Conservation (phyloP, 306 rosid genomes). For the Cajanus cajan region DNA sequence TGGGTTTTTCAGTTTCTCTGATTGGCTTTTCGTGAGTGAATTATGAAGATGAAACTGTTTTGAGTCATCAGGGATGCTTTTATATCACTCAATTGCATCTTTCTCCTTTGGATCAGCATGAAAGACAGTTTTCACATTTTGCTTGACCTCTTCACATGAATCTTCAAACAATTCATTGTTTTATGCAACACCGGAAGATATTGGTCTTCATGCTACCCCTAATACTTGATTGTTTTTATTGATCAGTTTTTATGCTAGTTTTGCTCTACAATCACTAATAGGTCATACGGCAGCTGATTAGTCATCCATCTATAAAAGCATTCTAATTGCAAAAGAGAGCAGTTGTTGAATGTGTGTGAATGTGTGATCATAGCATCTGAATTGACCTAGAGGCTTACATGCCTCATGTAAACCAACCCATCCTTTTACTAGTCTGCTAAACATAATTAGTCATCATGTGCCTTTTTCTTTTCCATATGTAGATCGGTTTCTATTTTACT, state of each 20-base stretch:
- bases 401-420: background rate
- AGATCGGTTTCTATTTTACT: background rate
- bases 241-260: slow-evolving; percentile 24
- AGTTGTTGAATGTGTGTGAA: slow-evolving; percentile 6
- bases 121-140: slow-evolving; percentile 15
- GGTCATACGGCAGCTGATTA: background rate
- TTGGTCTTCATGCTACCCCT: slow-evolving; percentile 24
- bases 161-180: slow-evolving; percentile 16
- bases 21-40: slow-evolving; percentile 22
- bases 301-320: slow-evolving; percentile 5
- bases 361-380: slow-evolving; percentile 15
- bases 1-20: slow-evolving; percentile 19
- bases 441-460: background rate
- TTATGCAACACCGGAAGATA: background rate
- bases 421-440: background rate
- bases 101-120: slow-evolving; percentile 15
- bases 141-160: slow-evolving; percentile 25
- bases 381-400: background rate
- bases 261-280: background rate
- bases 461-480: slow-evolving; percentile 1
- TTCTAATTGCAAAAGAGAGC: slow-evolving; percentile 7
- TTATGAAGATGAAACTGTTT: slow-evolving; percentile 22
- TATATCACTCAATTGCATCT: background rate
- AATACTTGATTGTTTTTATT: background rate
- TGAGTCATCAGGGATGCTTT: slow-evolving; percentile 24